phyloP scores from a whole-genome alignment of 495 filamentous ascomycete species.

The Penicillium maclennaniae region DNA sequence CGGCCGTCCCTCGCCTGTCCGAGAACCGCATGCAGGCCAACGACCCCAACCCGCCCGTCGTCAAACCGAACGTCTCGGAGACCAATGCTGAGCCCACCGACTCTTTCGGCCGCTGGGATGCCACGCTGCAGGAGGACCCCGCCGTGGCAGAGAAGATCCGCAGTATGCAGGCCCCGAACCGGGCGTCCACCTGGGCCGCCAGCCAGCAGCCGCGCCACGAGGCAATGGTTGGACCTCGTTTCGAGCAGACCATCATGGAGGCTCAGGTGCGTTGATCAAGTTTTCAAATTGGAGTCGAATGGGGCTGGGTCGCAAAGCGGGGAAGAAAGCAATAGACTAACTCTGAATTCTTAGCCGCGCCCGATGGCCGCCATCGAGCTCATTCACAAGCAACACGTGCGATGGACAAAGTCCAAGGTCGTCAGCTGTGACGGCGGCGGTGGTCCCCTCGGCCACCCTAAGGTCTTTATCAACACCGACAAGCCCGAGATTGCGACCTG shows the following conservation, averaged over 20 bases:
- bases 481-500: slow-evolving; percentile 90
- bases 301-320: background rate
- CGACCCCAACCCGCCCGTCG: slow-evolving; percentile 47
- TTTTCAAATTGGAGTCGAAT: background rate
- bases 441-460: slow-evolving; percentile 85
- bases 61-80: slow-evolving; percentile 52
- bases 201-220: slow-evolving; percentile 73
- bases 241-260: slow-evolving; percentile 93
- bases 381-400: slow-evolving; percentile 92
- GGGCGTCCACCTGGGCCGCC: slow-evolving; percentile 70
- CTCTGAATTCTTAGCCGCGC: slow-evolving; percentile 58
- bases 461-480: slow-evolving; percentile 95
- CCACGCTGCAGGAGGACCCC: slow-evolving; percentile 53
- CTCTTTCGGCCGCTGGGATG: slow-evolving; percentile 39
- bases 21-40: slow-evolving; percentile 53
- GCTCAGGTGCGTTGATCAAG: slow-evolving; percentile 68
- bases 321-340: slow-evolving; percentile 14
- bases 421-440: slow-evolving; percentile 93
- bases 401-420: slow-evolving; percentile 76
- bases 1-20: slow-evolving; percentile 43
- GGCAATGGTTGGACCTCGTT: slow-evolving; percentile 90
- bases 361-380: slow-evolving; percentile 88
- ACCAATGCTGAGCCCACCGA: slow-evolving; percentile 58
- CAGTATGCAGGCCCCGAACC: slow-evolving; percentile 81
- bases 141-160: slow-evolving; percentile 58